Conservation (phyloP, 140 eudicot genomes). For the Oenanthe javanica region DNA sequence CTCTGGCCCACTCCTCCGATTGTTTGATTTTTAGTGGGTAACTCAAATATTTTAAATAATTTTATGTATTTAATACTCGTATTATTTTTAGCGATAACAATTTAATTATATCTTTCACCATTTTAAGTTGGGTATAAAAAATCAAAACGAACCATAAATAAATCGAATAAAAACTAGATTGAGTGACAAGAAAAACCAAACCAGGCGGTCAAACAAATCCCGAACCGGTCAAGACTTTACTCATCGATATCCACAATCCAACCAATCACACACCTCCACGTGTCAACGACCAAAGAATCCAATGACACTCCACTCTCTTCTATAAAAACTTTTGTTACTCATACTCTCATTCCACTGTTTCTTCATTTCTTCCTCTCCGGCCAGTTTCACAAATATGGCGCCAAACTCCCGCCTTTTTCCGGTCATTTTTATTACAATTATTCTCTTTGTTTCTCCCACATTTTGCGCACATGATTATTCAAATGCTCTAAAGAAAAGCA, state of each 20-base stretch:
- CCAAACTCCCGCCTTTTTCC: constrained; percentile 33
- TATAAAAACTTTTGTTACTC: constrained; percentile 32
- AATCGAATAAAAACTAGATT: too few species aligned
- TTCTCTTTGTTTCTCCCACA: constrained; percentile 20
- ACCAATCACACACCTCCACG: constrained; percentile 31
- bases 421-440: constrained; percentile 10
- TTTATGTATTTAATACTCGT: too few species aligned
- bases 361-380: constrained; percentile 19
- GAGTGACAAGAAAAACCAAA: too few species aligned
- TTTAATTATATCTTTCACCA: too few species aligned
- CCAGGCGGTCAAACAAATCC: constrained; percentile 25
- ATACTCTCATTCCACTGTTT: constrained; percentile 13
- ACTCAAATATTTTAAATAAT: too few species aligned
- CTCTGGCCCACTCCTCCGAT: not conserved
- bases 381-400: constrained; percentile 59
- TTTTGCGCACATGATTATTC: constrained; percentile 53
- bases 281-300: constrained; percentile 48
- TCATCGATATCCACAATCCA: constrained; percentile 39
- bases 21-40: too few species aligned
- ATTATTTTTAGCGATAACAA: too few species aligned
- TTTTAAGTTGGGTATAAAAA: too few species aligned
- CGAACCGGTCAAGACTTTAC: constrained; percentile 21
- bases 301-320: constrained; percentile 29
- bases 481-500: constrained; percentile 83
- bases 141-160: too few species aligned